Percentiles rank a stretch among this genome's conserved stretches.
Evolutionary conservation across 257 asterid genomes (phyloP).

Genomic region (Plantago major): DNA sequence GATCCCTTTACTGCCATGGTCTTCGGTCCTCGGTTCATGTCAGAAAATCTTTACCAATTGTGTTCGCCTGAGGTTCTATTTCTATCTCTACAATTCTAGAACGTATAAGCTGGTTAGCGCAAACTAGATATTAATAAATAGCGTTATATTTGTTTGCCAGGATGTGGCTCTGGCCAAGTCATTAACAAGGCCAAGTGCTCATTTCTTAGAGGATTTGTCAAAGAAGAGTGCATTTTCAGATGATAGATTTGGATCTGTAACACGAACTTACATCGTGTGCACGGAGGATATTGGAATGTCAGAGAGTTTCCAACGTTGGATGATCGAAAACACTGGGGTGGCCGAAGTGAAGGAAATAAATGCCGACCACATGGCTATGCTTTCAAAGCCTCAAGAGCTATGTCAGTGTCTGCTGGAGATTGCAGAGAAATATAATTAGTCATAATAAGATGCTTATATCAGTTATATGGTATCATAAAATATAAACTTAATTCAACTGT

Average conservation of each 20-base stretch:
- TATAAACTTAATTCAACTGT: no score
- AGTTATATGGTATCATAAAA: no score
- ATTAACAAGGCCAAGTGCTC: slow-evolving; percentile 40
- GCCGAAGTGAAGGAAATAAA: neutral
- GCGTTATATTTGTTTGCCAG: slow-evolving; percentile 21
- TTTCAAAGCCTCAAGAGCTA: neutral
- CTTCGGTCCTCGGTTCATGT: slow-evolving; percentile 34
- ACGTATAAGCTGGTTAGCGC: neutral
- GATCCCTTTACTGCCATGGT: slow-evolving; percentile 26
- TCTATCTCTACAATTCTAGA: neutral
- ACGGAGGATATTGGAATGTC: slow-evolving; percentile 21
- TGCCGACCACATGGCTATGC: neutral
- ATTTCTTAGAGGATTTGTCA: slow-evolving; percentile 31
- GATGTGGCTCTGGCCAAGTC: slow-evolving; percentile 39
- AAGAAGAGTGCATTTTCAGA: slow-evolving; percentile 28
- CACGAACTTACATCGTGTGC: slow-evolving; percentile 34
- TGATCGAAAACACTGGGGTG: neutral
- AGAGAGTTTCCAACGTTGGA: neutral
- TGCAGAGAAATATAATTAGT: slow-evolving; percentile 19
- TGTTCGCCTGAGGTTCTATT: slow-evolving; percentile 35
- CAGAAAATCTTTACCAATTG: slow-evolving; percentile 32
- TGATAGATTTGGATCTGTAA: slow-evolving; percentile 43
- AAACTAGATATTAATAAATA: neutral
- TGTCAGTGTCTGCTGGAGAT: neutral
- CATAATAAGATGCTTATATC: no score